Evolutionary conservation across 1,139 yeast genomes (phyloP), one percentile per base, ranked within the genome.

Genomic region (Chernovozyma sophiae-reginae): DNA sequence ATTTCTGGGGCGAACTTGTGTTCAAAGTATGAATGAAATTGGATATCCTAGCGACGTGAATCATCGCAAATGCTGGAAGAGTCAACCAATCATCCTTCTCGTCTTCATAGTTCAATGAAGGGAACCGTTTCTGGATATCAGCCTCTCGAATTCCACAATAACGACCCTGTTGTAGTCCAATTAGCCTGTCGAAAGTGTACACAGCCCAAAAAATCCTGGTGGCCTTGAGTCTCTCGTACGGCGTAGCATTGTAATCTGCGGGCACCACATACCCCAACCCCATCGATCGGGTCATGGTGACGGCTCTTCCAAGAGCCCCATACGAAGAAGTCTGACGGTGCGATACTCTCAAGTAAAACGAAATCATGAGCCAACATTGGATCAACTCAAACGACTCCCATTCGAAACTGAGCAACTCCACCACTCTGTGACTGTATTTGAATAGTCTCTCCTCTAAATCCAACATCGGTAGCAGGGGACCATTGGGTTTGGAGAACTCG

Each of bases 371-470:
- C 83, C 86, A 79, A 29, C 78, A 68, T 51, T 81, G 87, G 27
- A 79, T 70, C 44, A 81, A 63, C 51, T 81, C 87, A 42, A 76
- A 70, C 16, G 81, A 71, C 49, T 79, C 84, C 85, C 86, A 80
- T 52, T 80, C 84, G 52, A 79, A 79, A 32, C 79, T 65, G 33
- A 80, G 58, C 14, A 69, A 65, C 16, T 66, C 60, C 5, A 79
- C 59, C 11, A 79, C 69, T 18, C 60, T 53, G 51, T 74, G 60
- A 4, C 76, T 69, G 41, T 72, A 73, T 43, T 70, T 72, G 55
- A 81, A 81, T 31, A 78, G 55, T 25, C 48, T 42, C 43, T 77
- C 82, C 49, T 81, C 87, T 4, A 72, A 46, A 26, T 53, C 46
- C 12, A 70, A 49, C 43, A 51, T 43, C 22, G 51, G 58, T 32